Evolutionary conservation across 495 filamentous ascomycete species (phyloP).

Genomic region (Tricharina praecox): DNA sequence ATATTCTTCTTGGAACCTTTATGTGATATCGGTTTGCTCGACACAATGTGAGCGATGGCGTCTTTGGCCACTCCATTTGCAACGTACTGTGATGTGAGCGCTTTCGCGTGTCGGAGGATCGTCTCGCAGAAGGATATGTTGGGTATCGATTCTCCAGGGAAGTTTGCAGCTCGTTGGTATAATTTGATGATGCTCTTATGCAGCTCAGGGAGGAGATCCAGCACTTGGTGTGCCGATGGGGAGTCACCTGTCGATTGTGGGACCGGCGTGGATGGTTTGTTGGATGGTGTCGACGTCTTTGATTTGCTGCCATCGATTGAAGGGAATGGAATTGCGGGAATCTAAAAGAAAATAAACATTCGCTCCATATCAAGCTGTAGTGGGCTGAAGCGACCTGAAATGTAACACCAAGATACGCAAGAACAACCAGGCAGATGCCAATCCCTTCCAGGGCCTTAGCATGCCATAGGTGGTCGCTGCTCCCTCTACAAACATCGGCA

Average conservation of each 20-base stretch:
- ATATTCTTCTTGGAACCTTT: constrained; percentile 20
- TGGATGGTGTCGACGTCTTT: constrained; percentile 27
- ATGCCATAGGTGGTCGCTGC: constrained; percentile 90
- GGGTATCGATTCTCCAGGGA: constrained; percentile 66
- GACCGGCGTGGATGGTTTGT: constrained; percentile 23
- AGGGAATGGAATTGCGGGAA: constrained; percentile 46
- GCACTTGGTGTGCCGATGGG: constrained; percentile 42
- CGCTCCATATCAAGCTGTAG: neutral
- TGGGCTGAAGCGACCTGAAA: constrained; percentile 47
- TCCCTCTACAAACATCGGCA: constrained; percentile 55
- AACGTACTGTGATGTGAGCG: constrained; percentile 53
- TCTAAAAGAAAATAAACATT: constrained; percentile 28
- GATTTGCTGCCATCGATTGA: constrained; percentile 34
- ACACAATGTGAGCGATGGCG: constrained; percentile 50
- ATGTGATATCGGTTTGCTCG: constrained; percentile 33
- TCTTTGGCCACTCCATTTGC: constrained; percentile 52
- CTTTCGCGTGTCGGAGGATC: constrained; percentile 58
- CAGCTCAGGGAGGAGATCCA: constrained; percentile 51
- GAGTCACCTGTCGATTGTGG: constrained; percentile 18
- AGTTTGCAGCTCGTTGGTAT: constrained; percentile 56
- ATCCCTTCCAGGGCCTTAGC: constrained; percentile 85
- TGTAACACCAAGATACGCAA: constrained; percentile 69
- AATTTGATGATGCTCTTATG: constrained; percentile 67
- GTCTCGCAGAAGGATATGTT: constrained; percentile 67
- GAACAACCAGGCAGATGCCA: constrained; percentile 61